These are phyloP conservation scores for Tuber umbilicatum DNA, from an alignment of 495 filamentous ascomycete species.

Conservation along the genomic window DNA sequence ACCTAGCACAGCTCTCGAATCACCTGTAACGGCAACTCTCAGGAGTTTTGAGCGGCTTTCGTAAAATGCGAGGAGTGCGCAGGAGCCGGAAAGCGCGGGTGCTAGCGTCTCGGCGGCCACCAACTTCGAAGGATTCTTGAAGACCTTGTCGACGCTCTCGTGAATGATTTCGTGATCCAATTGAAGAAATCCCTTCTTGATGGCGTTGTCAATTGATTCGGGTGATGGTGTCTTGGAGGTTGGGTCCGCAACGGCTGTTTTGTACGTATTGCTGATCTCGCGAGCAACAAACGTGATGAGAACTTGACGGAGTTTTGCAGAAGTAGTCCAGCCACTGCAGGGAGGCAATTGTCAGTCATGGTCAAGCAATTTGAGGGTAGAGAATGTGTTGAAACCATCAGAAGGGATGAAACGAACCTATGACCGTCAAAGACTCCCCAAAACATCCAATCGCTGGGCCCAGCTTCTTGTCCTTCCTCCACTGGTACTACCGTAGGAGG, in stretches of 20 bases:
- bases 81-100: constrained; percentile 89
- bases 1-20: constrained; percentile 87
- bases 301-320: constrained; percentile 86
- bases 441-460: constrained; percentile 93
- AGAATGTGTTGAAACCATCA: background rate
- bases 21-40: constrained; percentile 87
- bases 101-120: constrained; percentile 85
- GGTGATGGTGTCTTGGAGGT: constrained; percentile 56
- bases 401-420: constrained; percentile 53
- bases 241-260: constrained; percentile 60
- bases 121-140: constrained; percentile 76
- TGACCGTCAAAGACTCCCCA: constrained; percentile 99
- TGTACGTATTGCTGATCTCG: constrained; percentile 91
- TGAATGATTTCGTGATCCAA: constrained; percentile 91
- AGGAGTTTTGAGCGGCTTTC: constrained; percentile 75
- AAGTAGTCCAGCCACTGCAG: constrained; percentile 88
- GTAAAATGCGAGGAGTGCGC: constrained; percentile 93
- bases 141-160: constrained; percentile 76
- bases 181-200: constrained; percentile 82
- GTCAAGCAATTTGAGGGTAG: background rate
- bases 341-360: constrained; percentile 12
- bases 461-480: constrained; percentile 46
- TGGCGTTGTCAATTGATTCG: constrained; percentile 77
- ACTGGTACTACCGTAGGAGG: constrained; percentile 52
- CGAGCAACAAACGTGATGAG: constrained; percentile 87